Conservation (phyloP, 2,329 filamentous ascomycete species). For the Venturia aucupariae region DNA sequence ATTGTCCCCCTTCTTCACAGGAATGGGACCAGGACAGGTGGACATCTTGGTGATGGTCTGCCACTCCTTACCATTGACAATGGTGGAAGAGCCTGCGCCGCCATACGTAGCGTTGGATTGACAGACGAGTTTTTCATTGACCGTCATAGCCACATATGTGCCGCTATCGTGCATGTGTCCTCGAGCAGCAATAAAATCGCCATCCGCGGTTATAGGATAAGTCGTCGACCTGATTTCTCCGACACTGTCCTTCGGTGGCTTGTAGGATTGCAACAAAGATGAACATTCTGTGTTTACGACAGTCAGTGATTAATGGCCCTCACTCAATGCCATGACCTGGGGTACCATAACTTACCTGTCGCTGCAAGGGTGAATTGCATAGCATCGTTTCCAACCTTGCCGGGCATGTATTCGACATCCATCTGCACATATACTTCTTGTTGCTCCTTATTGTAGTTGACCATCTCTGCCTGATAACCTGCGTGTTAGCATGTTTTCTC, state of each 20-base stretch:
- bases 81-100: background rate
- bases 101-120: background rate
- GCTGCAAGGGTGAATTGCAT: background rate
- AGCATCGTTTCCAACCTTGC: conserved; percentile 6
- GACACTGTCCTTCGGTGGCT: background rate
- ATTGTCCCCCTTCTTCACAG: background rate
- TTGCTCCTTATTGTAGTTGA: conserved; percentile 5
- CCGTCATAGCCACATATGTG: background rate
- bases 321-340: no score
- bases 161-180: conserved; percentile 4
- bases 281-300: background rate
- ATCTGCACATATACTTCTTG: conserved; percentile 10
- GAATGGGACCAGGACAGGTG: background rate
- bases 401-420: conserved; percentile 12
- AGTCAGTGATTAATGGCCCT: background rate
- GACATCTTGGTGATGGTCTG: background rate
- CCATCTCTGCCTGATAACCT: background rate
- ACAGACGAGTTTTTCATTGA: background rate
- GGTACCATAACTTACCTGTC: background rate
- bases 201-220: background rate
- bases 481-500: background rate
- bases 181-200: background rate
- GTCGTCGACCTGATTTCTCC: background rate
- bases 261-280: background rate
- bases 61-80: background rate